Evolutionary conservation across 768 basidiomycete genomes (phyloP).

Genomic region (Artomyces pyxidatus): DNA sequence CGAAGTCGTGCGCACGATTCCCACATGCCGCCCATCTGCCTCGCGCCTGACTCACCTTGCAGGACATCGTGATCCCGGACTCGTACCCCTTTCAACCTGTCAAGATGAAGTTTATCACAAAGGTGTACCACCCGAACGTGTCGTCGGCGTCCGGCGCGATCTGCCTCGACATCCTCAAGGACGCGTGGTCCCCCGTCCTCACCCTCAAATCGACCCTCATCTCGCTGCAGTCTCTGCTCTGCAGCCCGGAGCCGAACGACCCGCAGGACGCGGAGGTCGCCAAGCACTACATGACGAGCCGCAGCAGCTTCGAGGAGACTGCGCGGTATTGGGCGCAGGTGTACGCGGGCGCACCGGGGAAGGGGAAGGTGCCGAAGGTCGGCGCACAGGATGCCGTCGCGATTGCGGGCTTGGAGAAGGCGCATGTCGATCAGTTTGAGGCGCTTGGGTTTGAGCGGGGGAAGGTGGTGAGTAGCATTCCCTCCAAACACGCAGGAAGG

Average conservation of each 20-base stretch:
- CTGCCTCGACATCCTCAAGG: constrained; percentile 83
- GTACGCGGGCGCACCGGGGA: constrained; percentile 71
- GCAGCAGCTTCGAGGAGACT: constrained; percentile 82
- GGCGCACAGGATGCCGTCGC: constrained; percentile 39
- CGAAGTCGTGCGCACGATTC: constrained; percentile 62
- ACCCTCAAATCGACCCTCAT: constrained; percentile 96
- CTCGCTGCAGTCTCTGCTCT: constrained; percentile 86
- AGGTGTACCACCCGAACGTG: constrained; percentile 93
- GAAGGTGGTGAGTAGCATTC: constrained; percentile 67
- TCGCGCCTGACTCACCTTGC: constrained; percentile 5
- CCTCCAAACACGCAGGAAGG: background rate
- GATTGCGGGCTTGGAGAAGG: constrained; percentile 74
- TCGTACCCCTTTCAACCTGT: constrained; percentile 90
- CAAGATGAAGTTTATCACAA: constrained; percentile 98
- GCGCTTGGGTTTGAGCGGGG: constrained; percentile 70
- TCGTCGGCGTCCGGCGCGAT: constrained; percentile 93
- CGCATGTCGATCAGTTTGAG: constrained; percentile 81
- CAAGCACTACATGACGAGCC: constrained; percentile 90
- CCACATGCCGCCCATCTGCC: background rate
- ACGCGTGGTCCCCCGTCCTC: constrained; percentile 93
- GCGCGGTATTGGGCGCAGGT: constrained; percentile 91
- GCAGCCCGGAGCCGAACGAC: constrained; percentile 91
- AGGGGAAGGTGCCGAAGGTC: no score
- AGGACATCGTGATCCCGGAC: constrained; percentile 93
- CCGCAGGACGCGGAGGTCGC: constrained; percentile 98